Evolutionary conservation across 768 basidiomycete genomes (phyloP), one percentile per base, ranked within the genome.

Genomic region (Astraeus odoratus): DNA sequence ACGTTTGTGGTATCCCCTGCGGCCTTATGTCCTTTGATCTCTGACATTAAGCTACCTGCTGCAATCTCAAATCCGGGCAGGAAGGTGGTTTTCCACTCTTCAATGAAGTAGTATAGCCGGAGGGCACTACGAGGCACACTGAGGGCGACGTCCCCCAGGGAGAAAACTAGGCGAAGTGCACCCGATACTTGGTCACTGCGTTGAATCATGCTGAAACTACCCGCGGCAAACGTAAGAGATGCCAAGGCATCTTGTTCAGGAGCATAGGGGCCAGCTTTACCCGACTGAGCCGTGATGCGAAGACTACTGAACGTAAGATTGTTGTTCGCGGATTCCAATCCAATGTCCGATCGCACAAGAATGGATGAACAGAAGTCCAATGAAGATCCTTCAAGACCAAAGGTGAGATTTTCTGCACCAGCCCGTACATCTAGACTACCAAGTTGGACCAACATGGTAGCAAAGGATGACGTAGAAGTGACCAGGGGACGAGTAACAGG

Each of bases 11-110:
- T 57, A 5, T 68, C 57, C 8, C 67, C 65, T 46, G 56, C 69
- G 25, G 59, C 60, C 5, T 70, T 70, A 10, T 63, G 55, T 46
- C 69, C 66, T 33, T 74, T 69, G 36, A 86, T 60, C 55, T 90
- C 88, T 3, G 78, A 73, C 13, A 90, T 61, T 30, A 90, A 65
- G 3, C 74, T 75, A 47, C 80, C 76, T 24, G 85, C 57, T 22
- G 83, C 79, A 12, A 76, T 73, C 54, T 90, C 81, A 30, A 90
- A 74, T 4, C 74, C 82, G 15, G 89, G 82, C 24, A 91, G 69
- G 54, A 83, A 90, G 53, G 89, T 83, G 4, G 76, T 76, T 54
- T 78, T 71, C 91, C 91, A 93, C 55, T 89, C 83, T 54, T 89
- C 83, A 20, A 83, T 60, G 55, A 90, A 91, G 29, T 74, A 78